Evolutionary conservation across 306 rosid genomes (phyloP).

Genomic region (Quercus berberidifolia): DNA sequence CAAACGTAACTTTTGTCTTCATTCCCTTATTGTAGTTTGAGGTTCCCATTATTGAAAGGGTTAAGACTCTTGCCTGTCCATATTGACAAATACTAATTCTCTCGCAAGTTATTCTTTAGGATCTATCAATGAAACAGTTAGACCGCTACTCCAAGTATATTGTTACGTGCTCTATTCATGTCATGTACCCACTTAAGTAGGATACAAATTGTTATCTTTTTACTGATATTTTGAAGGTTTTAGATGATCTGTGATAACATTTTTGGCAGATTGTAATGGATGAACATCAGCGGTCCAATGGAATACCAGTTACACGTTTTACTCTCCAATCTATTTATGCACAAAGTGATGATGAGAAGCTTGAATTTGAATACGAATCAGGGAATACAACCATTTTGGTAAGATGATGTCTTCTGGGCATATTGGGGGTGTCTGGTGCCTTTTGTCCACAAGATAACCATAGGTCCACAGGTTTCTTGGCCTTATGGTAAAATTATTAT

Average conservation of each 20-base stretch:
- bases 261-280: constrained; percentile 91
- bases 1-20: too few relatives aligned
- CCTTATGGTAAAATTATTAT: background rate
- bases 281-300: constrained; percentile 88
- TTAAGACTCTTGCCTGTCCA: too few relatives aligned
- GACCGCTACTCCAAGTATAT: background rate
- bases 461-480: background rate
- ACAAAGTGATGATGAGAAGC: constrained; percentile 88
- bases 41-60: too few relatives aligned
- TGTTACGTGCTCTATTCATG: background rate
- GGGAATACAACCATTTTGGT: constrained; percentile 94
- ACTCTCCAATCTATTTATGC: constrained; percentile 90
- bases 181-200: background rate
- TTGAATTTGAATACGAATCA: constrained; percentile 95
- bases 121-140: too few relatives aligned
- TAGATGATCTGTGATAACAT: background rate
- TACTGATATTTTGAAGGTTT: constrained; percentile 17
- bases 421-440: background rate
- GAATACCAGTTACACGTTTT: constrained; percentile 86
- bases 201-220: background rate
- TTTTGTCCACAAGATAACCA: too few relatives aligned
- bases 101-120: too few relatives aligned
- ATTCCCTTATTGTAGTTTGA: too few relatives aligned
- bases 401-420: constrained; percentile 30
- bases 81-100: too few relatives aligned